Conservation (phyloP, 495 filamentous ascomycete genomes). For the Massariosphaeria phaeospora region DNA sequence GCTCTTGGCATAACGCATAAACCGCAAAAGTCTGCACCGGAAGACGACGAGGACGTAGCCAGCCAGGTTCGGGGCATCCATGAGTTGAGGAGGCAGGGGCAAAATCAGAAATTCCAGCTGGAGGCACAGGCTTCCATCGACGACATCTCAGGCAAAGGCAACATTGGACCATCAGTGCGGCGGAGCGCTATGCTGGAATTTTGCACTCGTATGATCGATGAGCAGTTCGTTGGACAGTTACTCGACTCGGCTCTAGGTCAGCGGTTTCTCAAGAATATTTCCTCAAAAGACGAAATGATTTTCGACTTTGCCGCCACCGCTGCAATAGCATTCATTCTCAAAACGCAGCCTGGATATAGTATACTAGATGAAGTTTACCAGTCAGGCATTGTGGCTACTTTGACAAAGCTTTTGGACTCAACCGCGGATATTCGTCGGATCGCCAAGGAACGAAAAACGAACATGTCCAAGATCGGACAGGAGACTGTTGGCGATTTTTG, state of each 20-base stretch:
- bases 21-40: slow-evolving; percentile 44
- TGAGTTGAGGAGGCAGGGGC: slow-evolving; percentile 80
- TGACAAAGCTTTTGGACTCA: slow-evolving; percentile 51
- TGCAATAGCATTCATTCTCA: slow-evolving; percentile 53
- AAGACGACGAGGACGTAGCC: slow-evolving; percentile 49
- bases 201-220: slow-evolving; percentile 52
- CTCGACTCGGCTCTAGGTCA: slow-evolving; percentile 67
- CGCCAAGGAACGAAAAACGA: slow-evolving; percentile 59
- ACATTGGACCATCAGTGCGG: slow-evolving; percentile 46
- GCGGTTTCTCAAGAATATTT: slow-evolving; percentile 55
- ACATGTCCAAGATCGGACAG: slow-evolving; percentile 61
- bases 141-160: slow-evolving; percentile 60
- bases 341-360: slow-evolving; percentile 47
- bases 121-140: slow-evolving; percentile 79
- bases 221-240: slow-evolving; percentile 69
- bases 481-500: slow-evolving; percentile 51
- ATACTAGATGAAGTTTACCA: slow-evolving; percentile 48
- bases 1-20: neutral
- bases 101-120: slow-evolving; percentile 73
- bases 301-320: slow-evolving; percentile 55
- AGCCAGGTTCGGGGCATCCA: slow-evolving; percentile 68
- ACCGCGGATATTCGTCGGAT: slow-evolving; percentile 50
- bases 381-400: slow-evolving; percentile 47
- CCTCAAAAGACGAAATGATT: slow-evolving; percentile 39
- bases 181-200: slow-evolving; percentile 58